A percentile compares a stretch with the other conserved stretches of the same genome.
Conservation (phyloP, 192 early-diverging fungal genomes). For the Entomortierella parvispora region DNA sequence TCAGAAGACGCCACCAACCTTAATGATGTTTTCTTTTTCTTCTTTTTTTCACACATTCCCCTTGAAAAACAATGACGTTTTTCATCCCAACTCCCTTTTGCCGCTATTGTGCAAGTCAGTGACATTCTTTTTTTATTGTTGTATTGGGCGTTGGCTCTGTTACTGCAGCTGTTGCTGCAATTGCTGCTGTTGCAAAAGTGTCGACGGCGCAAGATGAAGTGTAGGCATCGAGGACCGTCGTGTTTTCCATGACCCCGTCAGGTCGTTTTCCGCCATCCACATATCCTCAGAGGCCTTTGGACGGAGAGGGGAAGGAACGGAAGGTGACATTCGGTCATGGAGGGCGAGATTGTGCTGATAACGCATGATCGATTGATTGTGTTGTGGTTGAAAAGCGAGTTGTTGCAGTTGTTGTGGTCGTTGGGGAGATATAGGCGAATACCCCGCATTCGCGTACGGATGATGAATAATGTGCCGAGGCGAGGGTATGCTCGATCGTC, state of each 20-base stretch:
- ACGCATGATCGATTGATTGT: neutral
- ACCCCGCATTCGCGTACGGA: neutral
- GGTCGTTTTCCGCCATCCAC: neutral
- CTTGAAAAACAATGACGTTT: neutral
- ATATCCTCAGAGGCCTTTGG: neutral
- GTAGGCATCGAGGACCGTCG: slow-evolving; percentile 3
- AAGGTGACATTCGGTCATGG: neutral
- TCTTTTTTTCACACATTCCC: neutral
- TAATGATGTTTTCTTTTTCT: neutral
- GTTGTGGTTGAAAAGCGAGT: neutral
- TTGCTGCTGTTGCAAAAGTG: neutral
- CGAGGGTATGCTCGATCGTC: too few species aligned
- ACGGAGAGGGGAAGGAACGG: neutral
- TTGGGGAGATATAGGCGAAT: too few species aligned
- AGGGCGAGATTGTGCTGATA: neutral
- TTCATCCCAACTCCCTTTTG: neutral
- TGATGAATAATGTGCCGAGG: neutral
- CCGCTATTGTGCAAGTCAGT: neutral
- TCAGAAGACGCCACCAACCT: too few species aligned
- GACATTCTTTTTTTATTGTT: neutral
- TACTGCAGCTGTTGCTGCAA: neutral
- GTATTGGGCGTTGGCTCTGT: neutral
- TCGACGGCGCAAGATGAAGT: neutral
- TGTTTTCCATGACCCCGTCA: neutral
- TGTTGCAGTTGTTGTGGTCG: neutral